phyloP scores from a whole-genome alignment of 208 protist genomes.

The Acanthamoeba sp. region DNA sequence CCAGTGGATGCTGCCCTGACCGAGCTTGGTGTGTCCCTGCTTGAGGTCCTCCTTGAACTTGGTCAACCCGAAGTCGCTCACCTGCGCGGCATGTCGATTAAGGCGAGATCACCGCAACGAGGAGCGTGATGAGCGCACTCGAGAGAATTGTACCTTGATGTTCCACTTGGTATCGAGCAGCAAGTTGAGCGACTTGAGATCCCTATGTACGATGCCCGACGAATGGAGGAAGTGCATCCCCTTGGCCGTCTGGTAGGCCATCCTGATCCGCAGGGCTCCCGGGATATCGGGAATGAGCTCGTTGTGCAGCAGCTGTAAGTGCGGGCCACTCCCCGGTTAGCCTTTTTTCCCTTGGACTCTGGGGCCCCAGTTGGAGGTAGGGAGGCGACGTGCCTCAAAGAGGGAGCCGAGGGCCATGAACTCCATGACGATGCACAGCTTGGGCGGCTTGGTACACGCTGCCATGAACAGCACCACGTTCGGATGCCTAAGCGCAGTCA shows the following conservation, averaged over 20 bases:
- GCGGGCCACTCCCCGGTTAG: too few species aligned
- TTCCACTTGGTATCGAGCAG: conserved; percentile 64
- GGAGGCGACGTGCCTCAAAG: not conserved
- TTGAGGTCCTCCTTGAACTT: conserved; percentile 65
- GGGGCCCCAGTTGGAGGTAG: too few species aligned
- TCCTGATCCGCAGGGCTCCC: not conserved
- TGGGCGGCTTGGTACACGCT: too few species aligned
- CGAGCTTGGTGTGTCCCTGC: not conserved
- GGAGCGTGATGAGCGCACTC: too few species aligned
- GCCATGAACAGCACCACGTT: conserved; percentile 83
- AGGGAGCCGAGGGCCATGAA: too few species aligned
- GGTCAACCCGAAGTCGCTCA: conserved; percentile 68
- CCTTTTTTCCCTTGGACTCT: too few species aligned
- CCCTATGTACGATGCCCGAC: not conserved
- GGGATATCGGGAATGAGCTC: not conserved
- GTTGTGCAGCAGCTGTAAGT: conserved; percentile 18
- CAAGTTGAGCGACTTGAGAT: too few species aligned
- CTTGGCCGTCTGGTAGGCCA: not conserved
- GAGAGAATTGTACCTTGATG: conserved; percentile 12
- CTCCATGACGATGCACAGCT: too few species aligned
- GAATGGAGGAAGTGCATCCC: not conserved
- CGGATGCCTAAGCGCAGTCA: conserved; percentile 79
- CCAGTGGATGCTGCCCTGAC: conserved; percentile 23
- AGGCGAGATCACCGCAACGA: not conserved
- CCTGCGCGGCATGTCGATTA: not conserved